phyloP scores from a whole-genome alignment of 495 filamentous ascomycete species.

The Sporormia fimetaria region DNA sequence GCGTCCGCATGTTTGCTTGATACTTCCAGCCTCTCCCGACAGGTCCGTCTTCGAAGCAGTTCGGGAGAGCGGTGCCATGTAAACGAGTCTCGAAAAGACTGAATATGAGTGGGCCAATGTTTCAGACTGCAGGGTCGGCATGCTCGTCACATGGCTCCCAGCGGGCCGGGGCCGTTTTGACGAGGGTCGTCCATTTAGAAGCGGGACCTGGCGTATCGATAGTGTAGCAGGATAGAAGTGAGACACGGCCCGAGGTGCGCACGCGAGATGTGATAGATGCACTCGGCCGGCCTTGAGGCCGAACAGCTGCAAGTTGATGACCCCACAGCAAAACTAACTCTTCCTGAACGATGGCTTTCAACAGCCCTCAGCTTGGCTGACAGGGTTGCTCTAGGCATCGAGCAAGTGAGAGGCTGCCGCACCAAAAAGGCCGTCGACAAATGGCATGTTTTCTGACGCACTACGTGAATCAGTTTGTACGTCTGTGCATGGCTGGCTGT shows the following conservation, averaged over 20 bases:
- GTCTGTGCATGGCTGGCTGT: slow-evolving; percentile 6
- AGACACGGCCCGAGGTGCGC: slow-evolving; percentile 1
- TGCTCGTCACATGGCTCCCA: slow-evolving; percentile 16
- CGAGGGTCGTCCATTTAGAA: not conserved
- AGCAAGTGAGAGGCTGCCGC: too few relatives aligned
- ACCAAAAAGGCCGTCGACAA: too few relatives aligned
- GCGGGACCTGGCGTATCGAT: slow-evolving; percentile 1
- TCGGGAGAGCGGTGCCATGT: too few relatives aligned
- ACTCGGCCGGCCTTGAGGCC: too few relatives aligned
- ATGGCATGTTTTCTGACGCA: slow-evolving; percentile 1
- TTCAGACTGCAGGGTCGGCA: slow-evolving; percentile 13
- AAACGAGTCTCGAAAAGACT: not conserved
- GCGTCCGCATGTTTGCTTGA: too few relatives aligned
- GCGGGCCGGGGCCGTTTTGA: slow-evolving; percentile 2
- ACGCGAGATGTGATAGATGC: slow-evolving; percentile 13
- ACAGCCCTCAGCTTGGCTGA: too few relatives aligned
- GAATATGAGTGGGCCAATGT: slow-evolving; percentile 14
- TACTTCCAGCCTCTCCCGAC: too few relatives aligned
- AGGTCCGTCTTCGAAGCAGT: too few relatives aligned
- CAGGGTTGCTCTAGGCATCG: too few relatives aligned
- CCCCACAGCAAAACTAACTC: too few relatives aligned
- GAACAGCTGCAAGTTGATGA: too few relatives aligned
- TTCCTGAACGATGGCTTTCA: too few relatives aligned
- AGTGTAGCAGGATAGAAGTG: not conserved
- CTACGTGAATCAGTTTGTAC: slow-evolving; percentile 3